Conservation (phyloP, 345 rosid species). For the Murraya koenigii region DNA sequence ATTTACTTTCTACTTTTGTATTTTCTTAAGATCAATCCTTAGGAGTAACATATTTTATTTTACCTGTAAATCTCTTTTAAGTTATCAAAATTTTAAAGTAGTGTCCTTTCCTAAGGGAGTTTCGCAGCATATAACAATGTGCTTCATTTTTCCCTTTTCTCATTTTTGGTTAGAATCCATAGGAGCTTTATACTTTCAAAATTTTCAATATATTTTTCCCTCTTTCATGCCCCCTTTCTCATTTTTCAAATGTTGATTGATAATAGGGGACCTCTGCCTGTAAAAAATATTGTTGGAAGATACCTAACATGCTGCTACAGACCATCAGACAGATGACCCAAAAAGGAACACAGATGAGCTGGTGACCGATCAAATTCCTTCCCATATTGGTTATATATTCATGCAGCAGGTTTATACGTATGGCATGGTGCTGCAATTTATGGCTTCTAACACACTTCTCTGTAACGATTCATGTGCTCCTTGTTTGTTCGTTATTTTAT, state of each 20-base stretch:
- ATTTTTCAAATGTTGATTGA: background rate
- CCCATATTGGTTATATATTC: background rate
- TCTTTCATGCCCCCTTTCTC: background rate
- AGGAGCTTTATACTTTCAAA: background rate
- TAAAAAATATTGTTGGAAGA: conserved; percentile 23
- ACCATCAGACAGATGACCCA: conserved; percentile 15
- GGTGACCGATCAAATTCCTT: conserved; percentile 12
- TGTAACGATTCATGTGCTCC: background rate
- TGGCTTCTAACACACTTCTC: background rate
- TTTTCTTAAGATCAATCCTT: background rate
- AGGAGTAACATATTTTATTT: background rate
- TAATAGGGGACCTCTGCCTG: conserved; percentile 22
- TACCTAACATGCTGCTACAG: conserved; percentile 18
- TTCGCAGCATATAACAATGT: background rate
- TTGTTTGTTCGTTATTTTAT: background rate
- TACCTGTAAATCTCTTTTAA: background rate
- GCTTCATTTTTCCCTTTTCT: background rate
- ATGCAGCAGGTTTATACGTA: background rate
- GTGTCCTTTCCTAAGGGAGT: background rate
- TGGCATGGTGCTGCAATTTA: background rate
- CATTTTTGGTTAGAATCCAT: background rate
- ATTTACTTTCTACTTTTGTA: background rate
- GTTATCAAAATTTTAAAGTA: background rate
- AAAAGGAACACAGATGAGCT: background rate
- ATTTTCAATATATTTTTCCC: background rate